These are phyloP conservation scores for Penicillium dipodomyicola DNA, from an alignment of 495 filamentous ascomycete species.

Conservation along the genomic window DNA sequence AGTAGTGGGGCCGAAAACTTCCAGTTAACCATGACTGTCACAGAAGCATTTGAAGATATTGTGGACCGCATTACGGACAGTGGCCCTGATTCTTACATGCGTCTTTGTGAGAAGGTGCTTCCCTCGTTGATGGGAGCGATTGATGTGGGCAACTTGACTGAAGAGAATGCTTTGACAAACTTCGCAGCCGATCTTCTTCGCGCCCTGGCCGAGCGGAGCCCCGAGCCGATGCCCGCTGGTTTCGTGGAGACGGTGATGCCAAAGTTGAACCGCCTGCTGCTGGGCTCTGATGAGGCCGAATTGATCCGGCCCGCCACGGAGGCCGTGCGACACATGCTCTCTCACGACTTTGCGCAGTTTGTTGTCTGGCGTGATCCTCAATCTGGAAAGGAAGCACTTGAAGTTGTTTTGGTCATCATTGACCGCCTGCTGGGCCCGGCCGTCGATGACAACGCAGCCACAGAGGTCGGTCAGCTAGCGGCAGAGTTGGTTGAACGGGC, in stretches of 20 bases:
- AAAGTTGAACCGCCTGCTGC: slow-evolving; percentile 77
- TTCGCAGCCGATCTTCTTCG: slow-evolving; percentile 82
- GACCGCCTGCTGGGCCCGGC: slow-evolving; percentile 82
- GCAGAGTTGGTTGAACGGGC: slow-evolving; percentile 95
- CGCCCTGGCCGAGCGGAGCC: slow-evolving; percentile 75
- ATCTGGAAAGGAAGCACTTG: slow-evolving; percentile 75
- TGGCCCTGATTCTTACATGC: slow-evolving; percentile 66
- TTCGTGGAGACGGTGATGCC: slow-evolving; percentile 84
- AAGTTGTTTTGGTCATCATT: slow-evolving; percentile 86
- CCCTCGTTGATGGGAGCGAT: slow-evolving; percentile 86
- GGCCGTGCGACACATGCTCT: slow-evolving; percentile 80
- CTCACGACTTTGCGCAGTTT: slow-evolving; percentile 83
- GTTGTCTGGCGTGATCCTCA: slow-evolving; percentile 73
- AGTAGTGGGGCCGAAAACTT: slow-evolving; percentile 85
- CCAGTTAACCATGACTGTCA: slow-evolving; percentile 77
- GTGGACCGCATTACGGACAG: slow-evolving; percentile 62
- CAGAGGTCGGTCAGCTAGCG: slow-evolving; percentile 90
- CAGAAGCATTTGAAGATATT: slow-evolving; percentile 88
- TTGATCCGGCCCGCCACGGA: slow-evolving; percentile 83
- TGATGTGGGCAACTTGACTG: slow-evolving; percentile 79
- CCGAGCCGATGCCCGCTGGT: slow-evolving; percentile 77
- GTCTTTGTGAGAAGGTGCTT: slow-evolving; percentile 82
- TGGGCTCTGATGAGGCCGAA: slow-evolving; percentile 76
- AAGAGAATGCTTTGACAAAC: slow-evolving; percentile 76
- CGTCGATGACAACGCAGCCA: slow-evolving; percentile 87